Base-by-base conservation (phyloP, 2,329 filamentous ascomycete genomes). In the Fusarium tupiense region DNA sequence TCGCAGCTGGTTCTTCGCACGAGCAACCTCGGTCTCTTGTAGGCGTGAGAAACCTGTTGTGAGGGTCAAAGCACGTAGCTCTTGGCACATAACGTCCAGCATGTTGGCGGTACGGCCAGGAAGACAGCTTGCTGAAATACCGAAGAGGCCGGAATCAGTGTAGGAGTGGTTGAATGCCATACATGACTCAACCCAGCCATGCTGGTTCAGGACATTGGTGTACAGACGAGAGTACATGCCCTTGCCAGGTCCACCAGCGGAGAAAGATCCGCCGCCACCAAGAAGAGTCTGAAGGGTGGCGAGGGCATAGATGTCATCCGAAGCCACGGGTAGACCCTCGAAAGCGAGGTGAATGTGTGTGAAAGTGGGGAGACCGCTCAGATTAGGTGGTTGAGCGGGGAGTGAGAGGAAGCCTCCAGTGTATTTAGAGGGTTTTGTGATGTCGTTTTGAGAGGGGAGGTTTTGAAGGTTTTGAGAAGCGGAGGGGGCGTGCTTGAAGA, bases 161-260 rank as follows among this genome's bases (percentile, higher is more conserved):
- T 99, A 99, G 53, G 93, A 94, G 87, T 98, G 95, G 87, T 98
- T 98, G 87, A 98, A 98, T 37, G 96, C 93, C 59, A 97, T 89
- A 85, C 96, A 98, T 69, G 91, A 95, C 85, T 99, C 96, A 33
- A 99, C 94, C 96, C 96, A 99, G 77, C 93, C 94, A 85, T 98
- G 92, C 84, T 98, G 95, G 86, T 99, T 99, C 59, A 99, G 90
- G 1, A 98, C 96, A 82, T 98, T 98, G 73, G 95, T 98, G 87
- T 98, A 99, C 14, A 99, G 90, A 19, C 96, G 93, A 43, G 94
- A 97, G 87, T 98, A 98, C 96, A 99, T 99, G 82, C 96, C 96
- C 86, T 99, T 99, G 61, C 96, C 96, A 9, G 96, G 96, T 0
- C 96, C 96, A 78, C 96, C 96, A 61, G 96, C 96, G 22, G 94